Percentiles rank a stretch among this genome's conserved stretches.
phyloP scores from a whole-genome alignment of 78 protist genomes.

The Goniomonas avonlea region DNA sequence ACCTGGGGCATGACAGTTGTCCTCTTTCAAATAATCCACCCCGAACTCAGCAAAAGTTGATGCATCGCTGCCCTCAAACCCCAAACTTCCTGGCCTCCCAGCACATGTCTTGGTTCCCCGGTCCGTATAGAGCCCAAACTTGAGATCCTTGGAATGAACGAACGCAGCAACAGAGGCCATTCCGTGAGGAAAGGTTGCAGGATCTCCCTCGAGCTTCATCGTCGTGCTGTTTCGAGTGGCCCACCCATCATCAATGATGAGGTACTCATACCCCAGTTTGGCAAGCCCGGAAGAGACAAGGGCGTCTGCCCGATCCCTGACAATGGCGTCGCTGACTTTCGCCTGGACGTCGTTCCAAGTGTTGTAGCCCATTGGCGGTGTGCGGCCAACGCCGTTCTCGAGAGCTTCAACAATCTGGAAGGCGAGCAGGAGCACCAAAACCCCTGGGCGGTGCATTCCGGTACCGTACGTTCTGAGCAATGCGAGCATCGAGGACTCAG shows the following conservation, averaged over 20 bases:
- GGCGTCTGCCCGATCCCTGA: neutral
- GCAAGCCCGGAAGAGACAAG: neutral
- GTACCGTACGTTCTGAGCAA: too few species aligned
- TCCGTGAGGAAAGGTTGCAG: neutral
- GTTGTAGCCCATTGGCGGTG: constrained; percentile 25
- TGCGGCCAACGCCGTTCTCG: neutral
- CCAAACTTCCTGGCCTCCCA: neutral
- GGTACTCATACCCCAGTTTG: neutral
- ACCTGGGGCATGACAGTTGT: neutral
- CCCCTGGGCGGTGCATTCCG: too few species aligned
- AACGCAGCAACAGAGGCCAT: neutral
- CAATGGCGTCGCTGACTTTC: neutral
- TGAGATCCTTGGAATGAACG: neutral
- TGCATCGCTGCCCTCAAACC: neutral
- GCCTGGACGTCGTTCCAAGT: constrained; percentile 21
- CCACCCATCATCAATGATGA: constrained; percentile 26
- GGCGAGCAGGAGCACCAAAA: too few species aligned
- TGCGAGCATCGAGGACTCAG: too few species aligned
- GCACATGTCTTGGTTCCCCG: constrained; percentile 22
- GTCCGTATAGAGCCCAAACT: neutral
- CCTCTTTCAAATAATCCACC: constrained; percentile 13
- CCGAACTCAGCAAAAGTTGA: neutral
- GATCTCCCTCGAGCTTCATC: neutral
- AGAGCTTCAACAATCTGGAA: too few species aligned
- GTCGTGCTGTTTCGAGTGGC: too few species aligned